Evolutionary conservation across 805 yeast species (phyloP).

Genomic region (Candida sanyiensis): DNA sequence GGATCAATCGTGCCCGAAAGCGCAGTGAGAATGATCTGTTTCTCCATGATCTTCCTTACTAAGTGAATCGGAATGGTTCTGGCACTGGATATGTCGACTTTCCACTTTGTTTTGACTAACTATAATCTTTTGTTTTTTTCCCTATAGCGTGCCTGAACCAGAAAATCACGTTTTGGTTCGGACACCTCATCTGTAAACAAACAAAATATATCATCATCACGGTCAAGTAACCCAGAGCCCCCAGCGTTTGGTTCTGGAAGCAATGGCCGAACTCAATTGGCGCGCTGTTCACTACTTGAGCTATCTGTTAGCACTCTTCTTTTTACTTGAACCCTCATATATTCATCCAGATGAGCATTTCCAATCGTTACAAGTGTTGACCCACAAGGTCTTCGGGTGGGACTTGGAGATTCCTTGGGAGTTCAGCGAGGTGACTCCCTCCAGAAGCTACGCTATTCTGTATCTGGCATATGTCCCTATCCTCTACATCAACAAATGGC

Average conservation of each 20-base stretch:
- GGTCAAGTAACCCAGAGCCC: too few relatives aligned
- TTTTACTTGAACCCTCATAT: conserved; percentile 71
- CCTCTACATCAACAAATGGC: conserved; percentile 32
- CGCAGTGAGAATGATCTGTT: conserved; percentile 42
- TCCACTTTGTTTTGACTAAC: background rate
- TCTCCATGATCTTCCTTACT: too few relatives aligned
- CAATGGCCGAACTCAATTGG: conserved; percentile 15
- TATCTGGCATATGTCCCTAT: conserved; percentile 68
- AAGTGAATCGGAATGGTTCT: too few relatives aligned
- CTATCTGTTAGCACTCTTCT: conserved; percentile 32
- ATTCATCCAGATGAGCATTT: conserved; percentile 98
- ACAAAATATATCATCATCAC: too few relatives aligned
- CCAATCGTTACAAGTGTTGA: conserved; percentile 77
- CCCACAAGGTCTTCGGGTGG: conserved; percentile 26
- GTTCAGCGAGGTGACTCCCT: conserved; percentile 46
- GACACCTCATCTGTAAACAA: too few relatives aligned
- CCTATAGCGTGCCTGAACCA: background rate
- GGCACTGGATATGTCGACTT: background rate
- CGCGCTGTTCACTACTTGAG: conserved; percentile 20
- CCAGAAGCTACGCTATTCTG: conserved; percentile 68
- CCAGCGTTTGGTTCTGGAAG: background rate
- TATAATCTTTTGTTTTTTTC: background rate
- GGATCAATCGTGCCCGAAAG: conserved; percentile 52
- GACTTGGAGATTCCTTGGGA: conserved; percentile 67
- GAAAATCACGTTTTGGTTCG: background rate